Conservation (phyloP, 805 yeast species). For the Candida anglica region DNA sequence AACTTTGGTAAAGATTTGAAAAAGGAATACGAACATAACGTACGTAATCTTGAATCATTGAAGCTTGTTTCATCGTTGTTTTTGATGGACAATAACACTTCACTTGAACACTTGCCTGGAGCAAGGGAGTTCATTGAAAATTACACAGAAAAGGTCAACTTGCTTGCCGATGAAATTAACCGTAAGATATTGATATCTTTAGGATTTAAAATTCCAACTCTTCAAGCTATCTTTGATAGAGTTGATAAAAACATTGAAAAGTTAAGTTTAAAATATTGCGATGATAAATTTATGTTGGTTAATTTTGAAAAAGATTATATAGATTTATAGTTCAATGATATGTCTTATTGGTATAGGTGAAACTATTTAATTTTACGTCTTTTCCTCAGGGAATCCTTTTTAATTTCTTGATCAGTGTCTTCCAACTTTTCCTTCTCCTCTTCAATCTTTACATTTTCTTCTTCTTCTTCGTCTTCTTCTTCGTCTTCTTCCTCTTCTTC, state of each 20-base stretch:
- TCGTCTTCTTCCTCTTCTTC: slow-evolving; percentile 2
- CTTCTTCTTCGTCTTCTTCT: slow-evolving; percentile 2
- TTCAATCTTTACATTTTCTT: slow-evolving; percentile 6
- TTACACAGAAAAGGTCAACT: slow-evolving; percentile 14
- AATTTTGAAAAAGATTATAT: slow-evolving; percentile 35
- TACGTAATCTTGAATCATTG: slow-evolving; percentile 7
- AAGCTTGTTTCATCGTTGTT: slow-evolving; percentile 19
- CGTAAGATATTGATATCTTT: slow-evolving; percentile 16
- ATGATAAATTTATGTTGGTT: slow-evolving; percentile 31
- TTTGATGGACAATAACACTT: slow-evolving; percentile 15
- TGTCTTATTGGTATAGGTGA: background rate
- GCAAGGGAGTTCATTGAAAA: slow-evolving; percentile 16
- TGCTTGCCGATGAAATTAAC: slow-evolving; percentile 20
- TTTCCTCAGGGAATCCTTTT: background rate
- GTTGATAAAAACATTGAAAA: slow-evolving; percentile 26
- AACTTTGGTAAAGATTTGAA: slow-evolving; percentile 15
- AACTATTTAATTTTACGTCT: background rate
- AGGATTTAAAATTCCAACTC: slow-evolving; percentile 21
- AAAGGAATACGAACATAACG: slow-evolving; percentile 10
- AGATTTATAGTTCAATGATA: slow-evolving; percentile 13
- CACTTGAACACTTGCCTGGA: slow-evolving; percentile 18
- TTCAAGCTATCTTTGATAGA: slow-evolving; percentile 27
- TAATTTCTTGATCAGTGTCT: slow-evolving; percentile 1
- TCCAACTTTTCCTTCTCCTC: slow-evolving; percentile 1
- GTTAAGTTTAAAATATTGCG: slow-evolving; percentile 25